Percentiles rank a stretch among this genome's conserved stretches.
These are phyloP conservation scores for Didymellaceae sp. DNA, from an alignment of 2,329 filamentous ascomycete genomes.

Conservation along the genomic window DNA sequence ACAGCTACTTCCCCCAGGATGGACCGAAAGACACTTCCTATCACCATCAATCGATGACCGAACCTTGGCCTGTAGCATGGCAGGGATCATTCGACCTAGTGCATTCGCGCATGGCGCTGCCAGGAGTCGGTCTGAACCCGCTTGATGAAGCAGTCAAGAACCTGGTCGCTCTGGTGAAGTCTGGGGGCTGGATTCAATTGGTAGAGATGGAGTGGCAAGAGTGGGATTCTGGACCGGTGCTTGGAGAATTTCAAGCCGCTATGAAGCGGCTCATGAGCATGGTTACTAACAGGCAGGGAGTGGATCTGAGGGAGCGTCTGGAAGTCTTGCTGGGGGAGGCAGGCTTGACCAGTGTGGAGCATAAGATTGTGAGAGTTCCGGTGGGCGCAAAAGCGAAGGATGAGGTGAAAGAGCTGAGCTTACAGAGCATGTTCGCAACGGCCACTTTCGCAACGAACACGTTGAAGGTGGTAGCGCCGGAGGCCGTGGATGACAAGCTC, in stretches of 20 bases:
- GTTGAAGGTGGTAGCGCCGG: conserved; percentile 10
- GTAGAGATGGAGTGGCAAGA: conserved; percentile 21
- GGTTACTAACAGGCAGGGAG: conserved; percentile 21
- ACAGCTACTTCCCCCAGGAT: neutral
- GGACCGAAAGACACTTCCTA: neutral
- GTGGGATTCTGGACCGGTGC: conserved; percentile 16
- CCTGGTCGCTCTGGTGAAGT: conserved; percentile 21
- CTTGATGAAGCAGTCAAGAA: conserved; percentile 16
- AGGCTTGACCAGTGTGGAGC: conserved; percentile 1
- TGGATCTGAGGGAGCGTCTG: conserved; percentile 19
- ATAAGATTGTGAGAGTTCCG: conserved; percentile 8
- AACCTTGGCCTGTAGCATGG: conserved; percentile 18
- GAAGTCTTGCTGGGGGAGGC: conserved; percentile 8
- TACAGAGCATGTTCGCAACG: conserved; percentile 20
- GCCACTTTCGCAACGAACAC: conserved; percentile 13
- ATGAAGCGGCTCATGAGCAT: conserved; percentile 15
- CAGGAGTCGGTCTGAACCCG: conserved; percentile 14
- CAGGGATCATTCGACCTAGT: conserved; percentile 21
- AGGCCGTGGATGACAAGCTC: neutral
- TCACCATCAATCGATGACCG: conserved; percentile 18
- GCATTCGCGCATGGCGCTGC: conserved; percentile 23
- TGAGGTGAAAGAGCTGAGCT: conserved; percentile 11
- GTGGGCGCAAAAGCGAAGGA: conserved; percentile 19
- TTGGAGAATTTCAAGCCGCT: conserved; percentile 5
- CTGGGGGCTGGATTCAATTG: conserved; percentile 23